Base-by-base conservation (phyloP, 1,139 yeast species). In the Protomyces lactucae-debilis region DNA sequence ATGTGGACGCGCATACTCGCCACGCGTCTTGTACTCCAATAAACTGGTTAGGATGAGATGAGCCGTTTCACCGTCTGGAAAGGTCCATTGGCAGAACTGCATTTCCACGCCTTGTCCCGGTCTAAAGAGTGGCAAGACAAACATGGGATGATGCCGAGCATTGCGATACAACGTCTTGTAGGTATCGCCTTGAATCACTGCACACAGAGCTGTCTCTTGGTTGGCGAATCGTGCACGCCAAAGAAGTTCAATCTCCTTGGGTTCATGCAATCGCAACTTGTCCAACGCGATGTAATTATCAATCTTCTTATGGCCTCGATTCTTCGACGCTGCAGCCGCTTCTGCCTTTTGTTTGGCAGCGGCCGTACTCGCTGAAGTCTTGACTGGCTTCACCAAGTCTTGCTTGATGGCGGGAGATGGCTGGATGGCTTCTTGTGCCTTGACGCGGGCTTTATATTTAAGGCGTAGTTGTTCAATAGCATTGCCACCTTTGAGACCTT, bases 71-170 rank as follows among this genome's bases (percentile, higher is more conserved):
- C 90, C 86, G 0, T 95, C 97, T 1, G 87, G 93, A 75, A 91
- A 89, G 21, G 85, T 81, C 99, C 99, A 95, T 76, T 95, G 99
- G 21, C 91, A 84, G 73, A 87, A 91, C 73, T 93, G 97, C 79
- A 93, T 82, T 75, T 93, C 99, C 70, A 86, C 68, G 76, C 90
- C 78, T 52, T 79, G 82, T 54, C 78, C 72, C 61, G 73, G 74
- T 48, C 75, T 79, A 3, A 85, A 80, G 52, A 79, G 71, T 3
- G 81, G 81, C 53, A 78, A 71, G 57, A 78, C 75, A 68, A 78
- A 79, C 57, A 84, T 81, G 16, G 97, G 96, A 73, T 87, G 84
- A 69, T 80, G 80, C 71, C 86, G 84, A 0, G 97, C 96, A 68
- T 83, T 83, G 78, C 71, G 82, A 82, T 74, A 93, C 80, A 57